Percentiles rank a stretch among this genome's conserved stretches.
phyloP scores from a whole-genome alignment of 2,329 filamentous ascomycete genomes.

The Aspergillus sp. region DNA sequence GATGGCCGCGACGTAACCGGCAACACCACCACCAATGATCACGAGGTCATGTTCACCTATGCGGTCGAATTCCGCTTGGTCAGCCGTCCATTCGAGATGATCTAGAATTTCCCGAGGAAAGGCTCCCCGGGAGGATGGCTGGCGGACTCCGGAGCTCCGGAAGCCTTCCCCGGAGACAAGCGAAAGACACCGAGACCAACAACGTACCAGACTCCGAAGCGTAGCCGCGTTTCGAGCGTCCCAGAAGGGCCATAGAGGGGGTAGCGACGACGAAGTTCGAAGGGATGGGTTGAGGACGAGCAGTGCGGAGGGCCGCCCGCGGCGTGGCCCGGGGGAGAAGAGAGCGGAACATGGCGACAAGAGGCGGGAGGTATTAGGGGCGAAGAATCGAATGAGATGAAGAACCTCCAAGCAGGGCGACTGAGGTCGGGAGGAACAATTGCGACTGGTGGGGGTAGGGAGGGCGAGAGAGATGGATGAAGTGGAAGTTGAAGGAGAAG shows the following conservation, averaged over 20 bases:
- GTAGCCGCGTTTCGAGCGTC: conserved; percentile 54
- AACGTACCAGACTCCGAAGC: conserved; percentile 50
- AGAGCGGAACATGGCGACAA: conserved; percentile 50
- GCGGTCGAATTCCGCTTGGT: conserved; percentile 14
- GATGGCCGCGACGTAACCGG: conserved; percentile 97
- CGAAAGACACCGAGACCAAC: not conserved
- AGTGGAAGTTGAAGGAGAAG: not conserved
- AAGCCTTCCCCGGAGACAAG: not conserved
- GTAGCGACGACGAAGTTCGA: conserved; percentile 36
- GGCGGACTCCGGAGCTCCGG: not conserved
- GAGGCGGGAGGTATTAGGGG: conserved; percentile 21
- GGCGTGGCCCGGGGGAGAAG: conserved; percentile 50
- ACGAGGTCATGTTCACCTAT: conserved; percentile 92
- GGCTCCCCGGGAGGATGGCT: not conserved
- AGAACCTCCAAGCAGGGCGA: conserved; percentile 27
- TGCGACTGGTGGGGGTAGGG: conserved; percentile 11
- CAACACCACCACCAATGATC: conserved; percentile 96
- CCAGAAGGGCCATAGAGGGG: conserved; percentile 46
- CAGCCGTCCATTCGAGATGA: conserved; percentile 18
- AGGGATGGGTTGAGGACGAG: conserved; percentile 34
- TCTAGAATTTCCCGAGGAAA: not conserved
- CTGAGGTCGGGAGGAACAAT: conserved; percentile 20
- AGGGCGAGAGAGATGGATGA: not conserved
- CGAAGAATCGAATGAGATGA: conserved; percentile 26
- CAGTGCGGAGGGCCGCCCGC: conserved; percentile 41